A percentile compares a stretch with the other conserved stretches of the same genome.
phyloP scores from a whole-genome alignment of 2,329 filamentous ascomycete genomes.

The Lasiodiplodia citricola region DNA sequence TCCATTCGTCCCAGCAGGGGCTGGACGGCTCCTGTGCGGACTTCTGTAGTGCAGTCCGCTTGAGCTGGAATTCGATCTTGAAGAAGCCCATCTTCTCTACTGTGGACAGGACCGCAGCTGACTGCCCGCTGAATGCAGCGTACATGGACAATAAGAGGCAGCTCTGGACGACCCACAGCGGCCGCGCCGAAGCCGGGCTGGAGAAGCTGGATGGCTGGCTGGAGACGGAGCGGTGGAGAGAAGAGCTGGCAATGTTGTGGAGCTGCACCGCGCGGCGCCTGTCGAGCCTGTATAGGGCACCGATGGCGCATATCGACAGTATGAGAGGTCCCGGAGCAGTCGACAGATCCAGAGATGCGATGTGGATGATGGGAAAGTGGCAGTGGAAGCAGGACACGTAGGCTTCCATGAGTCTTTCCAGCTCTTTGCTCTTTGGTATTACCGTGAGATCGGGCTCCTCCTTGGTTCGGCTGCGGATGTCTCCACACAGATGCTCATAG shows the following conservation, averaged over 20 bases:
- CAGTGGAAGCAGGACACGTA: slow-evolving; percentile 42
- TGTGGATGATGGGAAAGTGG: slow-evolving; percentile 42
- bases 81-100: slow-evolving; percentile 31
- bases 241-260: slow-evolving; percentile 31
- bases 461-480: not conserved
- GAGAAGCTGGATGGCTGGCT: slow-evolving; percentile 10
- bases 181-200: slow-evolving; percentile 24
- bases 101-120: slow-evolving; percentile 28
- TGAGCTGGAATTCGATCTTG: slow-evolving; percentile 31
- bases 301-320: slow-evolving; percentile 44
- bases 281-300: slow-evolving; percentile 41
- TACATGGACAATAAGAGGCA: slow-evolving; percentile 37
- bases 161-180: slow-evolving; percentile 39
- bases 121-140: slow-evolving; percentile 38
- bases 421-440: slow-evolving; percentile 31
- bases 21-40: slow-evolving; percentile 10
- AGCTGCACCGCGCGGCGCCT: slow-evolving; percentile 37
- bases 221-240: slow-evolving; percentile 28
- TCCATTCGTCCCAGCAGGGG: slow-evolving; percentile 38
- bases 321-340: slow-evolving; percentile 37
- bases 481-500: not conserved
- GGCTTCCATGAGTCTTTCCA: slow-evolving; percentile 37
- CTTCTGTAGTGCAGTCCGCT: slow-evolving; percentile 30
- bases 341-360: slow-evolving; percentile 37
- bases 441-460: slow-evolving; percentile 24